These are phyloP conservation scores for Kodamaea sp. DNA, from an alignment of 1,139 yeast species.

Conservation along the genomic window DNA sequence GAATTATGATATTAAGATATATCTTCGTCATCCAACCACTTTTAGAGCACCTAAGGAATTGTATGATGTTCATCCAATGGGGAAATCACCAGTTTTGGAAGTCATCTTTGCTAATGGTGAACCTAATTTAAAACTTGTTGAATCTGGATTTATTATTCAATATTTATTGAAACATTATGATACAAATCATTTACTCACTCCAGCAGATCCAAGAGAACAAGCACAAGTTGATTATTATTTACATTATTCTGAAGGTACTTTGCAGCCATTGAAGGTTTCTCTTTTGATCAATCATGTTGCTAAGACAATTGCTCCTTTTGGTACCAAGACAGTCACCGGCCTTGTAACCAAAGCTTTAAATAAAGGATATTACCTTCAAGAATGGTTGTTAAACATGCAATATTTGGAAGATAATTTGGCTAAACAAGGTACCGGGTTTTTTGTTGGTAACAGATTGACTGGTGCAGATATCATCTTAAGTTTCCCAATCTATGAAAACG, in stretches of 20 bases:
- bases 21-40: conserved; percentile 44
- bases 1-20: conserved; percentile 49
- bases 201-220: conserved; percentile 29
- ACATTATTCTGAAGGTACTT: conserved; percentile 56
- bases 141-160: conserved; percentile 47
- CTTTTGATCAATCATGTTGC: conserved; percentile 40
- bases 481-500: conserved; percentile 41
- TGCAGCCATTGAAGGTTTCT: conserved; percentile 45
- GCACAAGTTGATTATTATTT: conserved; percentile 47
- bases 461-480: conserved; percentile 58
- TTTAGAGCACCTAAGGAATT: conserved; percentile 45
- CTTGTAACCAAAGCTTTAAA: conserved; percentile 42
- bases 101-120: conserved; percentile 44
- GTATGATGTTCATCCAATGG: conserved; percentile 52
- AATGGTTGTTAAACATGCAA: conserved; percentile 38
- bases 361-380: conserved; percentile 40
- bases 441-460: conserved; percentile 53
- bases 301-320: conserved; percentile 43
- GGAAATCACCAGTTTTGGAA: conserved; percentile 54
- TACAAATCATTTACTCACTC: conserved; percentile 29
- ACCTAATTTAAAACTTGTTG: conserved; percentile 34
- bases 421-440: conserved; percentile 42
- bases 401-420: conserved; percentile 39
- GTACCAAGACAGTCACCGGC: conserved; percentile 38
- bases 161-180: conserved; percentile 43